Evolutionary conservation across 2,329 filamentous ascomycete genomes (phyloP).

Genomic region (Pseudopyrenochaeta lycopersici): DNA sequence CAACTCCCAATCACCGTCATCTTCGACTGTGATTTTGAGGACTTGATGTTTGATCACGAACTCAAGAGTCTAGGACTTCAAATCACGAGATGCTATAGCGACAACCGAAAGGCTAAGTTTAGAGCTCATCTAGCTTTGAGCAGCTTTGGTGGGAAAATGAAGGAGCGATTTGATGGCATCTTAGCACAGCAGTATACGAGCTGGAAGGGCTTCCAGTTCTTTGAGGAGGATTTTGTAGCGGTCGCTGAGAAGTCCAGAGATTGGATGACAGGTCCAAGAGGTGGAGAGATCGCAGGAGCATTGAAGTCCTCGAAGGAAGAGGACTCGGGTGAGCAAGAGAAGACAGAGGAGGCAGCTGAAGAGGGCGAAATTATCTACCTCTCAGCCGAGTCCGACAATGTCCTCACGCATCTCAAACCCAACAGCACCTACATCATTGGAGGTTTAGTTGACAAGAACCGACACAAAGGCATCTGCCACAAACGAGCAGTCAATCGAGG

Average conservation of each 20-base stretch:
- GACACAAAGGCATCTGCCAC: conserved; percentile 94
- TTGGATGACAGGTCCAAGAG: conserved; percentile 69
- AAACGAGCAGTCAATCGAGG: conserved; percentile 77
- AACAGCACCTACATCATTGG: conserved; percentile 93
- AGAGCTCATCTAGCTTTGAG: conserved; percentile 78
- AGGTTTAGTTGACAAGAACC: conserved; percentile 93
- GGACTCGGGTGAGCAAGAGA: conserved; percentile 52
- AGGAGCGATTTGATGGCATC: conserved; percentile 80
- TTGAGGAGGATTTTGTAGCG: conserved; percentile 76
- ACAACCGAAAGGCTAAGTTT: conserved; percentile 76
- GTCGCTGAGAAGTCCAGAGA: conserved; percentile 72
- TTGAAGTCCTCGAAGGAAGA: conserved; percentile 53
- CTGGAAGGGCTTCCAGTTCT: conserved; percentile 82
- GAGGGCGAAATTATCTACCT: conserved; percentile 81
- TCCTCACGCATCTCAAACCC: conserved; percentile 81
- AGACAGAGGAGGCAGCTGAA: conserved; percentile 26
- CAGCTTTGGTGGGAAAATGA: conserved; percentile 78
- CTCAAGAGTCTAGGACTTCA: conserved; percentile 83
- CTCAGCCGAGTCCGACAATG: conserved; percentile 88
- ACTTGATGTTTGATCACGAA: conserved; percentile 88
- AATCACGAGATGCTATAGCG: conserved; percentile 87
- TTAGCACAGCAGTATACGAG: conserved; percentile 74
- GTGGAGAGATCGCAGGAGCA: conserved; percentile 68
- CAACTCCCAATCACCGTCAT: conserved; percentile 81
- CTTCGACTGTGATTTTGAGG: conserved; percentile 91